phyloP scores from a whole-genome alignment of 176 grass and related monocot genomes.

The Tillandsia fasciculata region DNA sequence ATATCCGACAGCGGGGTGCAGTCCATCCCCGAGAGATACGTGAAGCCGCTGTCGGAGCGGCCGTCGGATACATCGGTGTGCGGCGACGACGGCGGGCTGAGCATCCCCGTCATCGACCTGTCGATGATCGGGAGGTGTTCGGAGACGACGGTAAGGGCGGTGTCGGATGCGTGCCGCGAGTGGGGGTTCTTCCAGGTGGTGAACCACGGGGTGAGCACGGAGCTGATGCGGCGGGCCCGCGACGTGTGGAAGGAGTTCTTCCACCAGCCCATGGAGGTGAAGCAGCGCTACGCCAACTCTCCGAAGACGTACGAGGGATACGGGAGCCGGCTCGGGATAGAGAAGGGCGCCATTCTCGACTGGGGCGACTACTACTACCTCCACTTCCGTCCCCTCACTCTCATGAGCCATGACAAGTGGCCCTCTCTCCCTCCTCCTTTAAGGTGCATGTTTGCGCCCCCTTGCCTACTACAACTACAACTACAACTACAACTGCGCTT shows the following conservation, averaged over 20 bases:
- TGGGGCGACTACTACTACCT: conserved; percentile 96
- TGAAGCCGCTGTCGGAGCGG: conserved; percentile 49
- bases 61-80: background rate
- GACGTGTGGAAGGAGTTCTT: conserved; percentile 61
- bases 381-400: conserved; percentile 47
- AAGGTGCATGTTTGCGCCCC: conserved; percentile 27
- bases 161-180: conserved; percentile 48
- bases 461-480: too few species aligned
- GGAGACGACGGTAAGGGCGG: conserved; percentile 15
- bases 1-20: conserved; percentile 40
- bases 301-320: conserved; percentile 77
- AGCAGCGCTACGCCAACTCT: conserved; percentile 67
- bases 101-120: conserved; percentile 67
- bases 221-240: conserved; percentile 31
- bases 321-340: conserved; percentile 69
- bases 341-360: conserved; percentile 57
- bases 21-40: conserved; percentile 47
- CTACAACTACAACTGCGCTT: too few species aligned
- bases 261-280: conserved; percentile 43
- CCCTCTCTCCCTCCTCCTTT: conserved; percentile 39
- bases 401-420: conserved; percentile 50
- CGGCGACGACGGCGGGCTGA: background rate
- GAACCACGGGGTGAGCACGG: conserved; percentile 53
- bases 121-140: background rate
- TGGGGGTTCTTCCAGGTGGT: conserved; percentile 97